Base-by-base conservation (phyloP, 1,139 yeast genomes). In the Suhomyces anneliseae region DNA sequence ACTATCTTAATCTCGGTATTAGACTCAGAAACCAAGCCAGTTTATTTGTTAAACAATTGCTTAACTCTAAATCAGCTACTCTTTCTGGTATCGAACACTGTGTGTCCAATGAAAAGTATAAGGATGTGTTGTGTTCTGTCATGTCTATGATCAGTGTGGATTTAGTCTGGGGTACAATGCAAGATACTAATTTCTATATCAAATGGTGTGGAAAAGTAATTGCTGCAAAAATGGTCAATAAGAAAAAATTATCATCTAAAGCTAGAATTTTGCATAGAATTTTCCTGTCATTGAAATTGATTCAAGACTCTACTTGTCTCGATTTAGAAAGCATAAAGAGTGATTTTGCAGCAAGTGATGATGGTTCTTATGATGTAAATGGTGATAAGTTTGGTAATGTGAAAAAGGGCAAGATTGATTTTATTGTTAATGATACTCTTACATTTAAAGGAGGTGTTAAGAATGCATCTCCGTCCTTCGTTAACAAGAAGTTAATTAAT, bases 91-190 rank as follows among this genome's bases (percentile, higher is more conserved):
- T 75, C 4, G 78, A 71, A 43, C 70, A 70, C 38, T 85, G 95
- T 58, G 74, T 83, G 42, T 68, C 76, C 43, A 70, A 74, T 40
- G 95, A 87, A 56, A 85, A 87, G 61, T 89, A 89, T 63, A 89
- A 90, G 61, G 96, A 90, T 61, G 88, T 89, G 6, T 67, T 90
- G 34, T 87, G 90, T 43, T 95, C 96, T 0, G 85, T 89, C 19
- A 75, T 90, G 68, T 84, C 95, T 2, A 88, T 90, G 96, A 88
- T 85, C 43, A 83, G 92, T 24, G 89, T 90, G 46, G 96, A 90
- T 67, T 84, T 88, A 47, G 93, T 88, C 8, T 87, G 95, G 88
- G 96, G 97, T 1, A 85, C 95, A 1, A 88, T 87, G 95, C 85
- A 86, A 50, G 95, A 88, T 55, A 88, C 96, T 56, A 82, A 83